Evolutionary conservation across 2,329 filamentous ascomycete species (phyloP).

Genomic region (Penicillium psychrosexuale): DNA sequence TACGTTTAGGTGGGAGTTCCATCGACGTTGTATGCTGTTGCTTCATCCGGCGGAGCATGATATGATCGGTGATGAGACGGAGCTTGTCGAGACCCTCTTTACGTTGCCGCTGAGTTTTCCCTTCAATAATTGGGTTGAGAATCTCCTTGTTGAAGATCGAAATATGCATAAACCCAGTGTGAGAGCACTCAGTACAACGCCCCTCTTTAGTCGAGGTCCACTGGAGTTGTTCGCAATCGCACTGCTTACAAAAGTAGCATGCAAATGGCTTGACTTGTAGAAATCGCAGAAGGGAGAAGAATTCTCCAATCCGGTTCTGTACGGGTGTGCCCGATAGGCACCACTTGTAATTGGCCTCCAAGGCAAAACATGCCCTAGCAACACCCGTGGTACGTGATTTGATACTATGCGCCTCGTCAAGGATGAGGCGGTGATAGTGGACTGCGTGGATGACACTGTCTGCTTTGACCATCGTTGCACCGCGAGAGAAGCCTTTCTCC

Average conservation of each 20-base stretch:
- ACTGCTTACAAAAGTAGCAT: slow-evolving; percentile 89
- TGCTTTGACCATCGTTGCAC: slow-evolving; percentile 77
- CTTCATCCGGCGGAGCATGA: slow-evolving; percentile 95
- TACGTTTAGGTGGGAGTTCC: slow-evolving; percentile 93
- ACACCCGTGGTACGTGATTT: slow-evolving; percentile 84
- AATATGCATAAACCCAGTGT: slow-evolving; percentile 62
- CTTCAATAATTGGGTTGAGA: slow-evolving; percentile 73
- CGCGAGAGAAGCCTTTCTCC: slow-evolving; percentile 81
- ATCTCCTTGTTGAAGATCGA: slow-evolving; percentile 94
- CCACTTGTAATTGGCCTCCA: slow-evolving; percentile 88
- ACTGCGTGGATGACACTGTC: slow-evolving; percentile 76
- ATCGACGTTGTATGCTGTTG: slow-evolving; percentile 89
- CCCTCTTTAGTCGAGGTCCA: slow-evolving; percentile 75
- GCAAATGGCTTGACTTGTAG: slow-evolving; percentile 85
- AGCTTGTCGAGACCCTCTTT: slow-evolving; percentile 74
- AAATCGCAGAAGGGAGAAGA: slow-evolving; percentile 91
- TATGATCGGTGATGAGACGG: slow-evolving; percentile 81
- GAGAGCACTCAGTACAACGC: slow-evolving; percentile 67
- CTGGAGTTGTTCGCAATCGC: slow-evolving; percentile 74
- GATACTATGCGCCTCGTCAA: slow-evolving; percentile 95
- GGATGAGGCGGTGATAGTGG: slow-evolving; percentile 82
- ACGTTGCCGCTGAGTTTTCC: slow-evolving; percentile 53
- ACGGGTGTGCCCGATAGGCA: slow-evolving; percentile 92
- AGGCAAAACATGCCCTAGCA: slow-evolving; percentile 89
- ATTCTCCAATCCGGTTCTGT: slow-evolving; percentile 95